Evolutionary conservation across 148 eudicot genomes (phyloP).

Genomic region (Linanthus parryae): DNA sequence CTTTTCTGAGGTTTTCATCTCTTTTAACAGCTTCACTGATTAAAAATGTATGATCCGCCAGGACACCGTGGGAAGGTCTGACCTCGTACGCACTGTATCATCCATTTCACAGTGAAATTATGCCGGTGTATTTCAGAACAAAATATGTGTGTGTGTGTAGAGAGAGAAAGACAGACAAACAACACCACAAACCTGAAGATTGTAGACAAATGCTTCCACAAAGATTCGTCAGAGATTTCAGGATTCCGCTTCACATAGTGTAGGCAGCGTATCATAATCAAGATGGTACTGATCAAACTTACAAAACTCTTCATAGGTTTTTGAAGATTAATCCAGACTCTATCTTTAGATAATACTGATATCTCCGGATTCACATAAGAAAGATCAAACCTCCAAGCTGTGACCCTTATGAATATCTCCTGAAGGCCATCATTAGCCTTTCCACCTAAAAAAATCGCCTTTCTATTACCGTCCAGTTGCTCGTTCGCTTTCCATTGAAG

Average conservation of each 20-base stretch:
- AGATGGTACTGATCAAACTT: constrained; percentile 43
- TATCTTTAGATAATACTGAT: constrained; percentile 53
- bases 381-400: constrained; percentile 82
- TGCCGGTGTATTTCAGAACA: too few relatives aligned
- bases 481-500: constrained; percentile 41
- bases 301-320: constrained; percentile 58
- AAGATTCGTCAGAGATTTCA: constrained; percentile 28
- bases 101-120: constrained; percentile 8
- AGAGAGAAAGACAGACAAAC: background rate
- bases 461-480: constrained; percentile 7
- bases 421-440: constrained; percentile 58
- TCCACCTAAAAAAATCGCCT: constrained; percentile 49
- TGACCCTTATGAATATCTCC: constrained; percentile 47
- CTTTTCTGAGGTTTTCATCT: constrained; percentile 51
- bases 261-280: constrained; percentile 54
- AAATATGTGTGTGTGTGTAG: background rate
- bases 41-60: constrained; percentile 40
- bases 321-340: constrained; percentile 70
- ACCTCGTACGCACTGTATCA: constrained; percentile 48
- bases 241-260: constrained; percentile 43
- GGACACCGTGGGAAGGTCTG: constrained; percentile 58
- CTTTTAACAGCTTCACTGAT: constrained; percentile 52
- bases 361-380: constrained; percentile 49
- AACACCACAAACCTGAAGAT: constrained; percentile 48
- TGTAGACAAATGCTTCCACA: constrained; percentile 58